Percentiles rank a stretch among this genome's conserved stretches.
These are phyloP conservation scores for Pestalotiopsis fici DNA, from an alignment of 2,329 filamentous ascomycete species.

Conservation along the genomic window DNA sequence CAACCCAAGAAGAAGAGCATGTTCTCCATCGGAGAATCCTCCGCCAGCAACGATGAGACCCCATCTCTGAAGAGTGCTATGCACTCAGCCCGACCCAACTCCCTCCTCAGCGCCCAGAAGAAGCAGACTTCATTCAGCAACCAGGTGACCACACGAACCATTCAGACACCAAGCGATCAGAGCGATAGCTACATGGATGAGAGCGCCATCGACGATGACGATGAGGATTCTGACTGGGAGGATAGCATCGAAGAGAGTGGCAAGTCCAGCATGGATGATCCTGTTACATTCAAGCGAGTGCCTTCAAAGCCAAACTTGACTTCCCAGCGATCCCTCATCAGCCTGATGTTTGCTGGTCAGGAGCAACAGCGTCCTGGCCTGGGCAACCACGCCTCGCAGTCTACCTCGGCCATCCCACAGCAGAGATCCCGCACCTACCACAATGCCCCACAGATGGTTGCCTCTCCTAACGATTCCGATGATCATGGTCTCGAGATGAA, in stretches of 20 bases:
- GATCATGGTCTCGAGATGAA: conserved; percentile 67
- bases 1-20: conserved; percentile 37
- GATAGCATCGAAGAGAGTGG: conserved; percentile 78
- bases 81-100: conserved; percentile 43
- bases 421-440: conserved; percentile 58
- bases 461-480: conserved; percentile 60
- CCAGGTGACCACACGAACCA: conserved; percentile 69
- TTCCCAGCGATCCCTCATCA: conserved; percentile 85
- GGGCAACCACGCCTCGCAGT: conserved; percentile 67
- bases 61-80: conserved; percentile 62
- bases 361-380: conserved; percentile 65
- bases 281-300: conserved; percentile 83
- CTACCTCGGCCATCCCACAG: conserved; percentile 66
- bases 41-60: conserved; percentile 71
- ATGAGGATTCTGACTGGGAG: conserved; percentile 63
- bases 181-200: conserved; percentile 73
- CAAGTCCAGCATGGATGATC: conserved; percentile 80
- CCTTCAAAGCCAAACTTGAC: conserved; percentile 84
- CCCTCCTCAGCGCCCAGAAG: conserved; percentile 51
- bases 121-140: conserved; percentile 85
- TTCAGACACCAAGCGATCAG: conserved; percentile 58
- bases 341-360: conserved; percentile 78
- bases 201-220: conserved; percentile 77
- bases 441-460: conserved; percentile 42
- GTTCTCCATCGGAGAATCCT: conserved; percentile 59